Conservation (phyloP, 345 rosid species). For the Arabidopsis suecica region DNA sequence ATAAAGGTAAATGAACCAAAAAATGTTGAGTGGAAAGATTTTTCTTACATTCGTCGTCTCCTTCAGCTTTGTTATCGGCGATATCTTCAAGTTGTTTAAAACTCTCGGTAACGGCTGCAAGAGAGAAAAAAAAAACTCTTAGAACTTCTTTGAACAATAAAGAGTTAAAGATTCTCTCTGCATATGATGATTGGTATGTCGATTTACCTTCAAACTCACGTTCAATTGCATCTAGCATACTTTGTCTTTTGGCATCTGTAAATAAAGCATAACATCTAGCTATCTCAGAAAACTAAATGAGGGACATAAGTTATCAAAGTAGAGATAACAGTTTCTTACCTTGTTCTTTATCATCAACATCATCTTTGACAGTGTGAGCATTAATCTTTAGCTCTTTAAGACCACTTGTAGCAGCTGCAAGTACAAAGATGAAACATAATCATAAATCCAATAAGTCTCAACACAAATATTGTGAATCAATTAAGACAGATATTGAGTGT, state of each 20-base stretch:
- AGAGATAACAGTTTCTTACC: slow-evolving; percentile 27
- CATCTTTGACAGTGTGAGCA: slow-evolving; percentile 38
- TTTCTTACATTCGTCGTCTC: slow-evolving; percentile 37
- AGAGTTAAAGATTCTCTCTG: neutral
- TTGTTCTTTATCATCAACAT: slow-evolving; percentile 37
- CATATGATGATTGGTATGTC: slow-evolving; percentile 14
- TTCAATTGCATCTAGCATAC: slow-evolving; percentile 45
- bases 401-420: slow-evolving; percentile 44
- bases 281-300: slow-evolving; percentile 20
- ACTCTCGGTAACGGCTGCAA: slow-evolving; percentile 36
- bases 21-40: neutral
- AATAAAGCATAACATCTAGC: neutral
- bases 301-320: slow-evolving; percentile 3
- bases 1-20: neutral
- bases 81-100: slow-evolving; percentile 36
- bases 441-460: slow-evolving; percentile 13
- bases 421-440: slow-evolving; percentile 22
- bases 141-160: slow-evolving; percentile 29
- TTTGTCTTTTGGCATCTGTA: slow-evolving; percentile 37
- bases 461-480: neutral
- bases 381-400: slow-evolving; percentile 42
- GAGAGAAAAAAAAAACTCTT: slow-evolving; percentile 7
- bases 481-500: neutral
- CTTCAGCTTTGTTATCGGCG: slow-evolving; percentile 32
- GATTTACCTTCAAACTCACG: slow-evolving; percentile 39